phyloP scores from a whole-genome alignment of 768 basidiomycete genomes.

The Auriscalpium orientale region DNA sequence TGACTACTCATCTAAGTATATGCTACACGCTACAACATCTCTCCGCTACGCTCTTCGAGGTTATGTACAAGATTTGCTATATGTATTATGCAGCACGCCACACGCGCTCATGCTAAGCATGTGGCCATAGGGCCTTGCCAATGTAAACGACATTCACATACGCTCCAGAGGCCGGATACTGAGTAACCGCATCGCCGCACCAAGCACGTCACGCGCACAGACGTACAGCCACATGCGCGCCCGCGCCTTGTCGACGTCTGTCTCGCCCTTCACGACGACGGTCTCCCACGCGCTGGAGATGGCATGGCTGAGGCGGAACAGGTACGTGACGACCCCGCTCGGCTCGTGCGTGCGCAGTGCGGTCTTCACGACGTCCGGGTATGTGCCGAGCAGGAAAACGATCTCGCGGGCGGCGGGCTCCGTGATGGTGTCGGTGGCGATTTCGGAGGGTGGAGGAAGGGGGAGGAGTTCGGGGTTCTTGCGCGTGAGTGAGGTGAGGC shows the following conservation, averaged over 20 bases:
- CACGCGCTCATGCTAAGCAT: too few relatives aligned
- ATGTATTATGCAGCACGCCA: too few relatives aligned
- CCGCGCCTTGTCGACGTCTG: conserved; percentile 64
- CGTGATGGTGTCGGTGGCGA: conserved; percentile 59
- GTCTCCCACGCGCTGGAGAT: conserved; percentile 92
- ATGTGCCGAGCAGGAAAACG: conserved; percentile 76
- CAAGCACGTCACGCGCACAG: conserved; percentile 85
- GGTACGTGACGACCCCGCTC: conserved; percentile 84
- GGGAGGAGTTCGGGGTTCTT: conserved; percentile 86
- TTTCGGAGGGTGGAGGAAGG: conserved; percentile 59
- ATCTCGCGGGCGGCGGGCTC: conserved; percentile 76
- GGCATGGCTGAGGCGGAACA: conserved; percentile 79
- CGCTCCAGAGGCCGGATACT: conserved; percentile 86
- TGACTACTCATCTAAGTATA: too few relatives aligned
- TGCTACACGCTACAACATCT: too few relatives aligned
- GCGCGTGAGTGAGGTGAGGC: conserved; percentile 81
- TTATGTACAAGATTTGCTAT: too few relatives aligned
- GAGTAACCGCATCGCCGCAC: conserved; percentile 76
- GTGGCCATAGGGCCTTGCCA: too few relatives aligned
- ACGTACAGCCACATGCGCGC: conserved; percentile 88
- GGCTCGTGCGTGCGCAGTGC: conserved; percentile 85
- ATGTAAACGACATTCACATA: conserved; percentile 52
- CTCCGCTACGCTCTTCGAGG: too few relatives aligned
- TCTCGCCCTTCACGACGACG: conserved; percentile 78
- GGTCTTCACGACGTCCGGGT: conserved; percentile 85